These are phyloP conservation scores for Pycnococcus provasolii DNA, from an alignment of 139 green algal genomes.

Conservation along the genomic window DNA sequence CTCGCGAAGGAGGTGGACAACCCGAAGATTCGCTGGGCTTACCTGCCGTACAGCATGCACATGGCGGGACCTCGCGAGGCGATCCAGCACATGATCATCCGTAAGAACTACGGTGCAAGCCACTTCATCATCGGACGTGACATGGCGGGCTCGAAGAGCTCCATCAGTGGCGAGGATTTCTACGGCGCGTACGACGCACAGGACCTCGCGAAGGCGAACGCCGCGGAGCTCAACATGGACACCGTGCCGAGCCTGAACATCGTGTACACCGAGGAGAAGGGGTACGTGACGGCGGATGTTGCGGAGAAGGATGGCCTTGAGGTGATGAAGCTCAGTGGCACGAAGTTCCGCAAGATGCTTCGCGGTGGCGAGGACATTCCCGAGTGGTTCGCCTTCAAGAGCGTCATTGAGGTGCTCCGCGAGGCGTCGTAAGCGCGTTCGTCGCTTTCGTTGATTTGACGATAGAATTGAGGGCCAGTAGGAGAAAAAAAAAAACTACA, in stretches of 20 bases:
- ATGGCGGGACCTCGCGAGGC: slow-evolving; percentile 78
- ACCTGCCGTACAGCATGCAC: slow-evolving; percentile 85
- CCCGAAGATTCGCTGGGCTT: slow-evolving; percentile 61
- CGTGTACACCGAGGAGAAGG: slow-evolving; percentile 52
- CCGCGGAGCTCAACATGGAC: slow-evolving; percentile 33
- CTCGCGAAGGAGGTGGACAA: slow-evolving; percentile 64
- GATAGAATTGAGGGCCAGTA: too few species aligned
- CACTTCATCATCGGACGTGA: slow-evolving; percentile 86
- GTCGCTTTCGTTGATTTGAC: too few species aligned
- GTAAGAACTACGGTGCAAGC: slow-evolving; percentile 82
- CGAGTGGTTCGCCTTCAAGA: slow-evolving; percentile 95
- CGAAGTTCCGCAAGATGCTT: slow-evolving; percentile 59
- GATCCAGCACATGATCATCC: slow-evolving; percentile 87
- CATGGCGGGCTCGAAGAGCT: slow-evolving; percentile 76
- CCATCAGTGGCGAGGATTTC: slow-evolving; percentile 62
- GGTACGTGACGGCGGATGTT: slow-evolving; percentile 41
- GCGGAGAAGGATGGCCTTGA: slow-evolving; percentile 32
- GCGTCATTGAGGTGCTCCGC: slow-evolving; percentile 78
- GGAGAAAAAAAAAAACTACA: too few species aligned
- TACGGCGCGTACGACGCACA: slow-evolving; percentile 54
- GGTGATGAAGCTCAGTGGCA: slow-evolving; percentile 46
- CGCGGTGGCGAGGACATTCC: slow-evolving; percentile 63
- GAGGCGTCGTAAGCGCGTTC: slow-evolving; percentile 16
- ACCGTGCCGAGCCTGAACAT: slow-evolving; percentile 39
- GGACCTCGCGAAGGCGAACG: slow-evolving; percentile 32